Base-by-base conservation (phyloP, 2,329 filamentous ascomycete genomes). In the Aspergillus niger region DNA sequence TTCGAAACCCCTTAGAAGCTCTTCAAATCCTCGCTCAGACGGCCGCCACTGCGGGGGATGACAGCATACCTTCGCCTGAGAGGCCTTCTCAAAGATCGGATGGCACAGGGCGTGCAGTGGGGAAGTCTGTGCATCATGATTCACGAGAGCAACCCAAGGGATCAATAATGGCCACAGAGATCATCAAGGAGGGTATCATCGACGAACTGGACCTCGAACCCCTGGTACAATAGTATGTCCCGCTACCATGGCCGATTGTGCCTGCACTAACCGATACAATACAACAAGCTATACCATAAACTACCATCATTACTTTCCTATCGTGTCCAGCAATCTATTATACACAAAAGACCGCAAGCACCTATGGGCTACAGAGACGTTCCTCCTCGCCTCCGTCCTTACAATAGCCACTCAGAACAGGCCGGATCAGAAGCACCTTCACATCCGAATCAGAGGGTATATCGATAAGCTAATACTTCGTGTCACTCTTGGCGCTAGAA, bases 341-440 rank as follows among this genome's bases (percentile, higher is more conserved):
- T 5, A 13, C 2, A 30, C 43, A 2, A 8, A 51, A 22, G 38
- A 38, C 22, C 5, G 10, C 17, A n/a, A 43, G 20, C 41, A 44
- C 11, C 11, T 2, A 7, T 55, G 20, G 57, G 54, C 55, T 10
- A 30, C 60, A 0, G 61, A 65, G n/a, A 52, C 52, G 3, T 64
- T 64, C 15, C 56, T 65, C 1, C 38, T 67, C 3, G 52, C 59
- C 3, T 55, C 58, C 2, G 48, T 67, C 5, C 30, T 67, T 15
- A 67, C 63, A 1, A 62, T 67, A 13, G 61, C 63, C 8, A 62
- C 63, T 1, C 63, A 57, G 48, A 59, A 64, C 50, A 28, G 53
- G 30, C 32, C 20, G 2, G 44, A 55, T 24, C 26, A 51, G 4
- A 55, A 61, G 17, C 6, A 22, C 5, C 8, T 64, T 49, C 41